A percentile compares a stretch with the other conserved stretches of the same genome.
These are phyloP conservation scores for Lecanicillium sp. DNA, from an alignment of 2,329 filamentous ascomycete genomes.

Conservation along the genomic window DNA sequence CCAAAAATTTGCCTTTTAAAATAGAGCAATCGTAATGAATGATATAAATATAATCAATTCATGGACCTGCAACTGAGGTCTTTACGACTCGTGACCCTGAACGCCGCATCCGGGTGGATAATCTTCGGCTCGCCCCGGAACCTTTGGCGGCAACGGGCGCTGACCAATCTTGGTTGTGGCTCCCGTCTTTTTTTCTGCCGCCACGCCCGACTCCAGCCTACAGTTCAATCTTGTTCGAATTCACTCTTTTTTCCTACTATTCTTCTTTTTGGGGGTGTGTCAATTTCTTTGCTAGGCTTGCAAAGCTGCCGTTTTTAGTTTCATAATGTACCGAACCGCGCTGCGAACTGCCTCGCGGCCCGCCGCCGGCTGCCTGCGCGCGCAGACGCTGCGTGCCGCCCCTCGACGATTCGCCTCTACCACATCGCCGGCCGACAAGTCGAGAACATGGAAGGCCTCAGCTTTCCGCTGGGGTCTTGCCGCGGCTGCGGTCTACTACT, in stretches of 20 bases:
- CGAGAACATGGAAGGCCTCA: slow-evolving; percentile 75
- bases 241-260: slow-evolving; percentile 1
- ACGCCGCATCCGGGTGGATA: background rate
- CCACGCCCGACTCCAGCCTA: background rate
- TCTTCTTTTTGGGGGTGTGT: slow-evolving; percentile 1
- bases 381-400: slow-evolving; percentile 27
- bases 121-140: background rate
- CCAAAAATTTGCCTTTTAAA: too few relatives aligned
- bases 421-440: slow-evolving; percentile 49
- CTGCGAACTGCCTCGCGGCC: slow-evolving; percentile 39
- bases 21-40: too few relatives aligned
- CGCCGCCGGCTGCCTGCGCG: slow-evolving; percentile 33
- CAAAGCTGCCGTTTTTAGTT: slow-evolving; percentile 1
- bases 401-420: slow-evolving; percentile 48
- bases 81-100: too few relatives aligned
- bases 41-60: too few relatives aligned
- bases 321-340: slow-evolving; percentile 44
- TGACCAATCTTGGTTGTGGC: slow-evolving; percentile 8
- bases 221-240: background rate
- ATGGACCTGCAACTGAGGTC: too few relatives aligned
- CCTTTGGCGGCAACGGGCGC: slow-evolving; percentile 6
- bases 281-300: slow-evolving; percentile 9
- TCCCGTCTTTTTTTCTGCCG: slow-evolving; percentile 2
- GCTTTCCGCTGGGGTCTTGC: slow-evolving; percentile 69
- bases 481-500: slow-evolving; percentile 76